phyloP scores from a whole-genome alignment of 805 yeast species.

The Starmerella khaoyaiensis region DNA sequence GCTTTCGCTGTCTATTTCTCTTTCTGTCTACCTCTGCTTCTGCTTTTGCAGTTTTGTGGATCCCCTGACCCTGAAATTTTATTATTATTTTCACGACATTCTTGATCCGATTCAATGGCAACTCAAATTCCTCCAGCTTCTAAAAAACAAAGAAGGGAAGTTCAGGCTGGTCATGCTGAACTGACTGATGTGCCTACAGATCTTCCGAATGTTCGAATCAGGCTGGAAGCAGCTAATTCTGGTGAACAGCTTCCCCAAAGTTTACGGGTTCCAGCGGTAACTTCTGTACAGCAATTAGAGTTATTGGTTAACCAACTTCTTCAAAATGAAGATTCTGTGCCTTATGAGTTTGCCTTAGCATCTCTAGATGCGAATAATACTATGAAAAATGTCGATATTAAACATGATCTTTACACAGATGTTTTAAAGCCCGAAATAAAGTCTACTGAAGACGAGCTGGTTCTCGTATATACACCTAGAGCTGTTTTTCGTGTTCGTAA shows the following conservation, averaged over 20 bases:
- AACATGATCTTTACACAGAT: slow-evolving; percentile 62
- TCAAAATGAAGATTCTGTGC: slow-evolving; percentile 62
- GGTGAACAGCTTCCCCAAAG: slow-evolving; percentile 78
- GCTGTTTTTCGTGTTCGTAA: slow-evolving; percentile 90
- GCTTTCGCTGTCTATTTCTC: too few relatives aligned
- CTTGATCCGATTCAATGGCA: too few relatives aligned
- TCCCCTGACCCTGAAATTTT: too few relatives aligned
- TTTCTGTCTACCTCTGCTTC: too few relatives aligned
- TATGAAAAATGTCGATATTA: slow-evolving; percentile 39
- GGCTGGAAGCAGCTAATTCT: slow-evolving; percentile 85
- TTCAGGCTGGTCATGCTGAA: slow-evolving; percentile 29
- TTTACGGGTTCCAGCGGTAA: slow-evolving; percentile 80
- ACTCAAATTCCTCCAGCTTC: slow-evolving; percentile 89
- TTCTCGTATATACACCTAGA: slow-evolving; percentile 82
- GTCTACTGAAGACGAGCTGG: slow-evolving; percentile 85
- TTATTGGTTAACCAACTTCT: slow-evolving; percentile 70
- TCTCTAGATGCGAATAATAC: slow-evolving; percentile 30
- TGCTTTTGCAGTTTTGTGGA: too few relatives aligned
- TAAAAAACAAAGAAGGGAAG: slow-evolving; percentile 66
- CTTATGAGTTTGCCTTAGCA: slow-evolving; percentile 65
- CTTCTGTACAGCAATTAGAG: slow-evolving; percentile 75
- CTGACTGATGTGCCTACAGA: slow-evolving; percentile 62
- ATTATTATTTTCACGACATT: too few relatives aligned
- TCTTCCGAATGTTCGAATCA: slow-evolving; percentile 74
- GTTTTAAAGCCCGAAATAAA: slow-evolving; percentile 75